Evolutionary conservation across 768 basidiomycete species (phyloP), one percentile per base, ranked within the genome.

Genomic region (Myochromella boudieri): DNA sequence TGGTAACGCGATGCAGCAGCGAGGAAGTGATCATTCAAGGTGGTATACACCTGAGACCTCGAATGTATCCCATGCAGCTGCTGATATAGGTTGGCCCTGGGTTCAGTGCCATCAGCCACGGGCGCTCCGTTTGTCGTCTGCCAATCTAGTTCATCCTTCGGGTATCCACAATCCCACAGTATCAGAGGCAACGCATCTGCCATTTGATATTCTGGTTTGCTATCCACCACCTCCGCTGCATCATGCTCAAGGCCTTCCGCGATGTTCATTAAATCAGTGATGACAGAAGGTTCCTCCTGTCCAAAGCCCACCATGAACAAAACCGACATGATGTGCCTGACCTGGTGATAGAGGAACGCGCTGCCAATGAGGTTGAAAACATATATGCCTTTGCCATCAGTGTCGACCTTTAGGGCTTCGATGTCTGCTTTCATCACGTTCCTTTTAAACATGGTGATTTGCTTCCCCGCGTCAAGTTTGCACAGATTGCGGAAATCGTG

Each of bases 401-500:
- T 53, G 25, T 57, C 52, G 18, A 48, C 61, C 0, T 64, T 64
- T 12, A 84, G 68, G 2, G 69, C 74, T 9, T 71, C 68, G 37
- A 95, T 81, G 22, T 80, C 76, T 0, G 91, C 92, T 14, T 70
- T 72, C 29, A 82, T 54, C 42, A 97, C 84, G 17, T 72, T 72
- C 25, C 95, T 76, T 18, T 63, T 71, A 67, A 94, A 95, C 48
- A 79, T 77, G 18, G 85, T 83, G 52, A 97, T 86, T 66, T 97
- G 95, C 65, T 97, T 97, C 26, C 82, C 76, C 0, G 91, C 80
- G 61, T 98, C 95, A 17, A 98, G 68, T 63, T 95, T 97, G 74
- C 91, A 97, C 26, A 97, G 75, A 60, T 98, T 98, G 12, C 95
- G 82, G 60, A 97, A 98, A 68, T 97, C 95, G 70, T 97, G 94